A percentile compares a stretch with the other conserved stretches of the same genome.
Conservation (phyloP, 345 rosid species). For the Populus nigra region DNA sequence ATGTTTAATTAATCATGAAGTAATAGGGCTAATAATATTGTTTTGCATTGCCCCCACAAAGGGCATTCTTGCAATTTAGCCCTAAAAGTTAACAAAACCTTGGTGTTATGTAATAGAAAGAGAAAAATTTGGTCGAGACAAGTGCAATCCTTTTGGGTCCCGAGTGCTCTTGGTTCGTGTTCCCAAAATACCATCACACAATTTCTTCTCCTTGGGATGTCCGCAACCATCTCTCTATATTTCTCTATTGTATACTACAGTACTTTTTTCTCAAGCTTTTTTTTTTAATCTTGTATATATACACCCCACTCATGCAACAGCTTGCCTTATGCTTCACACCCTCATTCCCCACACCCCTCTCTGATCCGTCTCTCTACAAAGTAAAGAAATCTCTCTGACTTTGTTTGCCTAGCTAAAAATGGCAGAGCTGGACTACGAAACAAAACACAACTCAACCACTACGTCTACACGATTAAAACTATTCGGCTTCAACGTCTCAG, state of each 20-base stretch:
- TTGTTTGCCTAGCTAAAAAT: conserved; percentile 19
- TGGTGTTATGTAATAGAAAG: neutral
- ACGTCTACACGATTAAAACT: conserved; percentile 57
- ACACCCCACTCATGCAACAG: conserved; percentile 45
- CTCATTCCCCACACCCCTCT: conserved; percentile 7
- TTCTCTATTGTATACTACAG: neutral
- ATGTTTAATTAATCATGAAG: neutral
- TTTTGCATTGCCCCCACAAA: neutral
- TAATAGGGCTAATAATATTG: neutral
- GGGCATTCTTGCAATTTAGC: neutral
- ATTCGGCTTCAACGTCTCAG: conserved; percentile 78
- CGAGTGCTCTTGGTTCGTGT: conserved; percentile 46
- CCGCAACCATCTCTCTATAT: conserved; percentile 42
- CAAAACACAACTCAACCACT: conserved; percentile 27
- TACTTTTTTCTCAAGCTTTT: neutral
- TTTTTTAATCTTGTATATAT: conserved; percentile 33
- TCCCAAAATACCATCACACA: conserved; percentile 34
- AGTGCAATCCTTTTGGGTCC: conserved; percentile 39
- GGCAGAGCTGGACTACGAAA: conserved; percentile 52
- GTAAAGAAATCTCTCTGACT: neutral
- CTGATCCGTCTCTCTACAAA: conserved; percentile 10
- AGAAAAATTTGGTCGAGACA: conserved; percentile 1
- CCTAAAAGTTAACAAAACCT: neutral
- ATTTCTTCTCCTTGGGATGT: conserved; percentile 53
- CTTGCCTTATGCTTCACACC: conserved; percentile 13